Evolutionary conservation across 1,139 yeast species (phyloP).

Genomic region (Scheffersomyces illinoinensis): DNA sequence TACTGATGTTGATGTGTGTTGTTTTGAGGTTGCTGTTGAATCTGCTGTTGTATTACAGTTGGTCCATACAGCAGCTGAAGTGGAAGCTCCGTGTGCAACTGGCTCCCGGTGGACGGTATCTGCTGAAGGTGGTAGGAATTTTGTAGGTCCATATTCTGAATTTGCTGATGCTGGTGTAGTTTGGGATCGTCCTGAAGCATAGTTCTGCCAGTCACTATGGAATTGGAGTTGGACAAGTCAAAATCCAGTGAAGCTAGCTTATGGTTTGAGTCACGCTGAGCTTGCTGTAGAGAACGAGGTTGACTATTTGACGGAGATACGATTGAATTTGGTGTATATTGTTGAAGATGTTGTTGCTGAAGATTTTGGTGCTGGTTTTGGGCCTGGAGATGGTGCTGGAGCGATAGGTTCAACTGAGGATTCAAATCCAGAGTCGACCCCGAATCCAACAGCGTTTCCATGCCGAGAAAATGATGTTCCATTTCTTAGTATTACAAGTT

Average conservation of each 20-base stretch:
- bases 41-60: background rate
- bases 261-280: constrained; percentile 5
- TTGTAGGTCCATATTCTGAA: constrained; percentile 8
- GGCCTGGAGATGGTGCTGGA: constrained; percentile 3
- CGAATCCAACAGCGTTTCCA: constrained; percentile 8
- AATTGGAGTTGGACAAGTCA: background rate
- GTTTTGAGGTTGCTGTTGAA: constrained; percentile 4
- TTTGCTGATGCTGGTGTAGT: constrained; percentile 7
- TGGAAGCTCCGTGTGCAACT: constrained; percentile 4
- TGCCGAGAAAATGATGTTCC: constrained; percentile 9
- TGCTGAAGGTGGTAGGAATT: constrained; percentile 11
- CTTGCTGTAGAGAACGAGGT: constrained; percentile 2
- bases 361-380: constrained; percentile 10
- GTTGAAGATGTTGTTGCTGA: constrained; percentile 9
- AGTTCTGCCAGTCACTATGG: background rate
- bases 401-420: constrained; percentile 15
- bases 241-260: background rate
- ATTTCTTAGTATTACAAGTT: background rate
- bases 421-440: constrained; percentile 19
- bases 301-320: background rate
- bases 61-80: constrained; percentile 3
- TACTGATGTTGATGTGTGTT: background rate
- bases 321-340: constrained; percentile 4
- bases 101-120: constrained; percentile 4
- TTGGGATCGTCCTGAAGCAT: background rate